Conservation (phyloP, 257 asterid species). For the Nicotiana knightiana region DNA sequence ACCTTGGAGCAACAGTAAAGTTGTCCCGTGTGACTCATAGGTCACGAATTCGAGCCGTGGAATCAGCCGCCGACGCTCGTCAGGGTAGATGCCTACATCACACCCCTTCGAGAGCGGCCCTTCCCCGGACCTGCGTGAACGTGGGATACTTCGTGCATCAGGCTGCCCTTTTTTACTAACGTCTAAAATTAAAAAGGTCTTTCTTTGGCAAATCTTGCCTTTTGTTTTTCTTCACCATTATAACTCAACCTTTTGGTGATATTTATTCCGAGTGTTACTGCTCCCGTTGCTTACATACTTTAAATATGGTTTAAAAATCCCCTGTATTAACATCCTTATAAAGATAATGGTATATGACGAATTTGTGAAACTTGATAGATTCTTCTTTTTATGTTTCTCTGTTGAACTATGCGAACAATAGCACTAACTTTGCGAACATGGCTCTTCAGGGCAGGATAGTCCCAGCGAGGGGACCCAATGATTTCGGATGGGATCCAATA, state of each 20-base stretch:
- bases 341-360: neutral
- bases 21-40: too few species aligned
- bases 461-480: conserved; percentile 79
- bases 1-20: too few species aligned
- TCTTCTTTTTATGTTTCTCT: neutral
- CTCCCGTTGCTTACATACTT: neutral
- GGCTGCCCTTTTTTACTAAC: neutral
- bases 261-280: neutral
- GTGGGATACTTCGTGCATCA: too few species aligned
- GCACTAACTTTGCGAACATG: neutral
- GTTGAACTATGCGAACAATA: neutral
- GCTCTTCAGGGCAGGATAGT: conserved; percentile 83
- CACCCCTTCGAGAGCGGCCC: too few species aligned
- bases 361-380: neutral
- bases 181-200: neutral
- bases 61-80: too few species aligned
- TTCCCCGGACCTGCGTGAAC: too few species aligned
- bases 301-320: neutral
- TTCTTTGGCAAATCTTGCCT: neutral
- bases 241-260: neutral
- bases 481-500: conserved; percentile 98
- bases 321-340: neutral
- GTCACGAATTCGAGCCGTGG: too few species aligned
- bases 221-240: neutral
- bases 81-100: too few species aligned